Evolutionary conservation across 495 filamentous ascomycete species (phyloP).

Genomic region (Talaromyces nanjingensis): DNA sequence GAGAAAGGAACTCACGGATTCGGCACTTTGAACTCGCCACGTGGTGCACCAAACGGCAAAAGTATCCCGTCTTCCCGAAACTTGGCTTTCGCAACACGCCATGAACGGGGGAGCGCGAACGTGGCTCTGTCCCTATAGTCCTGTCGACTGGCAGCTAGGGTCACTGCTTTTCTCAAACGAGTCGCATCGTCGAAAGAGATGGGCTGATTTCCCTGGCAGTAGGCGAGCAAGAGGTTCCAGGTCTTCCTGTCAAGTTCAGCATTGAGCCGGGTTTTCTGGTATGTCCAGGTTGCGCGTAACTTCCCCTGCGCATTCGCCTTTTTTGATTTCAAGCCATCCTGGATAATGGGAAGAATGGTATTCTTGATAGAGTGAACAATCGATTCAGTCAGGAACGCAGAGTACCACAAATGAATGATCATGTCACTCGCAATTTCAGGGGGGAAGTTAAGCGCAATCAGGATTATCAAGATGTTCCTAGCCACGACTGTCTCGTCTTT

Average conservation of each 20-base stretch:
- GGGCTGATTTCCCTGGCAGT: constrained; percentile 9
- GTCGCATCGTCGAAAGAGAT: constrained; percentile 4
- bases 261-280: background rate
- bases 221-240: constrained; percentile 2
- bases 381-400: constrained; percentile 17
- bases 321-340: constrained; percentile 15
- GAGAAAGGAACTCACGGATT: constrained; percentile 20
- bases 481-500: constrained; percentile 31
- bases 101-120: constrained; percentile 8
- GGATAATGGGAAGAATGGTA: constrained; percentile 16
- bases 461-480: constrained; percentile 38
- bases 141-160: constrained; percentile 8
- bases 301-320: too few species aligned
- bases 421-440: constrained; percentile 14
- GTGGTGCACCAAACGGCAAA: constrained; percentile 17
- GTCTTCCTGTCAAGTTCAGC: constrained; percentile 9
- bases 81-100: constrained; percentile 11
- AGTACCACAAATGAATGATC: too few species aligned
- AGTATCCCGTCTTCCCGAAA: constrained; percentile 22
- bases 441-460: constrained; percentile 20
- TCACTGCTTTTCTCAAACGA: constrained; percentile 9
- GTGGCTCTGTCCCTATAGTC: constrained; percentile 16
- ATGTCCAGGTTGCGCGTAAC: constrained; percentile 10
- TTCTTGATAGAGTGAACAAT: constrained; percentile 11
- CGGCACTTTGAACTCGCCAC: constrained; percentile 14